Evolutionary conservation across 2,329 filamentous ascomycete species (phyloP).

Genomic region (Thielaviopsis ethacetica): DNA sequence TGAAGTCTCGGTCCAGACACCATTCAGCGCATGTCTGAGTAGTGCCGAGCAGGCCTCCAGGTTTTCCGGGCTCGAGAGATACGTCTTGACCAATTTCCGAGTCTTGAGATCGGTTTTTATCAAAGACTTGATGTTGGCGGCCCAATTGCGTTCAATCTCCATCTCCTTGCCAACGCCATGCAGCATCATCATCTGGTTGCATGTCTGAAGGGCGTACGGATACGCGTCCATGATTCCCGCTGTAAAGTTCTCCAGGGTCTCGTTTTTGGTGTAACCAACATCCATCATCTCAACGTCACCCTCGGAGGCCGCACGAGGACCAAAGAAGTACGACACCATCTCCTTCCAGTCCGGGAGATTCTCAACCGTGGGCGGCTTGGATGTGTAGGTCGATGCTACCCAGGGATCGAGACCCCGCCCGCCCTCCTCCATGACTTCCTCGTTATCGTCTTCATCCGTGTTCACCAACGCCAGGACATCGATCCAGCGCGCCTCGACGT

Average conservation of each 20-base stretch:
- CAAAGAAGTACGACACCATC: slow-evolving; percentile 34
- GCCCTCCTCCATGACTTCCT: slow-evolving; percentile 63
- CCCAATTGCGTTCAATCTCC: slow-evolving; percentile 67
- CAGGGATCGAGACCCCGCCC: slow-evolving; percentile 66
- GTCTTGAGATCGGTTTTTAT: slow-evolving; percentile 53
- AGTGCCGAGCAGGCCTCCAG: neutral
- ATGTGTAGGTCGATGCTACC: slow-evolving; percentile 31
- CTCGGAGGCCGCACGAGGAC: slow-evolving; percentile 12
- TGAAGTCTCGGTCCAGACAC: slow-evolving; percentile 28
- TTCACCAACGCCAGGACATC: slow-evolving; percentile 65
- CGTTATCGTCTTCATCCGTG: slow-evolving; percentile 48
- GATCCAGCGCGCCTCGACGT: slow-evolving; percentile 71
- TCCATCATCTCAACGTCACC: slow-evolving; percentile 21
- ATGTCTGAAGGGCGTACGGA: slow-evolving; percentile 53
- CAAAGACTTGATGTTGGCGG: slow-evolving; percentile 56
- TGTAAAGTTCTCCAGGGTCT: slow-evolving; percentile 29
- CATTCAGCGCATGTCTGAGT: slow-evolving; percentile 14
- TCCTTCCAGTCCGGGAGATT: slow-evolving; percentile 34
- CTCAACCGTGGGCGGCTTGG: slow-evolving; percentile 17
- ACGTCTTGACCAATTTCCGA: slow-evolving; percentile 39
- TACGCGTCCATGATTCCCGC: slow-evolving; percentile 39
- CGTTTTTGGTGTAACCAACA: slow-evolving; percentile 9
- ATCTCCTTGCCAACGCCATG: slow-evolving; percentile 29
- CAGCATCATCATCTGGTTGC: slow-evolving; percentile 36
- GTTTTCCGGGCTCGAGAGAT: slow-evolving; percentile 28